A percentile compares a stretch with the other conserved stretches of the same genome.
Conservation (phyloP, 768 basidiomycete species). For the Macrocybe gigantea region DNA sequence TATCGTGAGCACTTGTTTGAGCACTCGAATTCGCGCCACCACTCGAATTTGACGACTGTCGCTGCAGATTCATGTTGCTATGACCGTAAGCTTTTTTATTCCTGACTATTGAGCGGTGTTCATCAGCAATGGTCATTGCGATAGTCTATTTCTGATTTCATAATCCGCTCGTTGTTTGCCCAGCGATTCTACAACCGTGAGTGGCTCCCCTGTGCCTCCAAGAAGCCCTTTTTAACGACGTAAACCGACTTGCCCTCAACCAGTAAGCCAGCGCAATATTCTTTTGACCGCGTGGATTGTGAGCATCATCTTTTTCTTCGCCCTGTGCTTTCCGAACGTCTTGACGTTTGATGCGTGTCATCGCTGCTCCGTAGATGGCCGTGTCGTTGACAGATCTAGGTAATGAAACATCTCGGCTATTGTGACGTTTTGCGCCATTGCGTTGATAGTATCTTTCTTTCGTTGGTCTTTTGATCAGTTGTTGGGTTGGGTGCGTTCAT, state of each 20-base stretch:
- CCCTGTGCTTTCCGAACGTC: too few relatives aligned
- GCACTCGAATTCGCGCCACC: neutral
- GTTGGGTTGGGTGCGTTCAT: constrained; percentile 29
- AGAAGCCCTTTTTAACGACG: neutral
- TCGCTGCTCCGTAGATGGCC: constrained; percentile 17
- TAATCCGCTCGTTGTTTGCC: constrained; percentile 48
- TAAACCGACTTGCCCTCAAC: neutral
- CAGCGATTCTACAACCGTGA: constrained; percentile 43
- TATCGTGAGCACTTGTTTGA: constrained; percentile 29
- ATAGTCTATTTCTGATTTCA: constrained; percentile 43
- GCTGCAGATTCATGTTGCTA: constrained; percentile 45
- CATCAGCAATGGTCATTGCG: neutral
- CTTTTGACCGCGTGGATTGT: constrained; percentile 41
- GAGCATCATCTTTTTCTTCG: constrained; percentile 2
- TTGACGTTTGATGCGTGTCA: neutral
- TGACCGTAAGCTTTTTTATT: constrained; percentile 35
- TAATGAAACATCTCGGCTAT: constrained; percentile 10
- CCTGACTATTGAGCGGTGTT: neutral
- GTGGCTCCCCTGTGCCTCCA: constrained; percentile 10
- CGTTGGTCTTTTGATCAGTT: constrained; percentile 14
- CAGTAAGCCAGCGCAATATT: constrained; percentile 42
- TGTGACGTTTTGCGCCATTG: too few relatives aligned
- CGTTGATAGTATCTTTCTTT: constrained; percentile 1
- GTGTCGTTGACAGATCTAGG: constrained; percentile 41
- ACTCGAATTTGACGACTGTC: neutral